phyloP scores from a whole-genome alignment of 306 rosid genomes.

The Crotalaria pallida region DNA sequence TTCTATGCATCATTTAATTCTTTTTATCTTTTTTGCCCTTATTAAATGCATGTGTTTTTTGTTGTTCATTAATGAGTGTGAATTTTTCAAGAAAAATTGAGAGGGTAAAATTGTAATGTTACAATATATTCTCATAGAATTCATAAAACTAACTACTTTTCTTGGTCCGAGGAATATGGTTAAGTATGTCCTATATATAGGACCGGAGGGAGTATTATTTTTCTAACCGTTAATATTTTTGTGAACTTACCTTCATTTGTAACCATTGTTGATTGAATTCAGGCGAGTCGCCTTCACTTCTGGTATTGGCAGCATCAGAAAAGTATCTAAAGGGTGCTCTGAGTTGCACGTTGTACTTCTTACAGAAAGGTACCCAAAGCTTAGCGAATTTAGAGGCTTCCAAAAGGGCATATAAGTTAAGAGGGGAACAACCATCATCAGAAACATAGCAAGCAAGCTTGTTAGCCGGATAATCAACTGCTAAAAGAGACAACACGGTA shows the following conservation, averaged over 20 bases:
- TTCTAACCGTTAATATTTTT: too few relatives aligned
- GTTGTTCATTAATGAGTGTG: too few relatives aligned
- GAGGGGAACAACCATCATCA: slow-evolving; percentile 63
- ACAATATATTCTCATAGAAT: too few relatives aligned
- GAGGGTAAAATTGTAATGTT: too few relatives aligned
- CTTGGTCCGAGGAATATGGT: too few relatives aligned
- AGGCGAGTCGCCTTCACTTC: not conserved
- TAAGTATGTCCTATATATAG: too few relatives aligned
- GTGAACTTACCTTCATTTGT: slow-evolving; percentile 41
- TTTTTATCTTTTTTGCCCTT: too few relatives aligned
- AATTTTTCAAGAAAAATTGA: too few relatives aligned
- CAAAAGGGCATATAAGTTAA: slow-evolving; percentile 45
- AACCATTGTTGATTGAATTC: slow-evolving; percentile 43
- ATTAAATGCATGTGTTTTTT: too few relatives aligned
- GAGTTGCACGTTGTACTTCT: slow-evolving; percentile 34
- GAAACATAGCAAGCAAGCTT: slow-evolving; percentile 75
- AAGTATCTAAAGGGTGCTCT: slow-evolving; percentile 66
- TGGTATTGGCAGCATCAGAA: not conserved
- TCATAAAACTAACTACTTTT: too few relatives aligned
- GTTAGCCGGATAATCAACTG: slow-evolving; percentile 54
- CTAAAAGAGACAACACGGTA: slow-evolving; percentile 61
- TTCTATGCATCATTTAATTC: too few relatives aligned
- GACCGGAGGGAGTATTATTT: too few relatives aligned
- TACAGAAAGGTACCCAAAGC: slow-evolving; percentile 65
- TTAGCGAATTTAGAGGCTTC: slow-evolving; percentile 55